Evolutionary conservation across 2,329 filamentous ascomycete species (phyloP).

Genomic region (Neodidymelliopsis sp.): DNA sequence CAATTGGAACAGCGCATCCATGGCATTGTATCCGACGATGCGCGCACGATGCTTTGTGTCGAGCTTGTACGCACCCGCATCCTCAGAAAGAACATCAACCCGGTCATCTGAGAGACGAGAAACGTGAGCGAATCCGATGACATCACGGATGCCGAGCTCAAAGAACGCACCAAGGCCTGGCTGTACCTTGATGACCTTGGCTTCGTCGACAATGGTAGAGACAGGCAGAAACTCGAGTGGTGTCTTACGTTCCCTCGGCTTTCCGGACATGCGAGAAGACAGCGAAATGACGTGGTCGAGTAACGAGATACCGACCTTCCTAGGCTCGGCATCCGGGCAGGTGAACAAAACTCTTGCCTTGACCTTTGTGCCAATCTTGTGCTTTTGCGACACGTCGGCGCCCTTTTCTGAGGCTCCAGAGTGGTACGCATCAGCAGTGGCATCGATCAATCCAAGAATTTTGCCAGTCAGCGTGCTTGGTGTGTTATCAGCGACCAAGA

Average conservation of each 20-base stretch:
- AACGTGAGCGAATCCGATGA: conserved; percentile 92
- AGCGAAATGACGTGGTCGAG: conserved; percentile 83
- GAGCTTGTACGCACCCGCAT: conserved; percentile 78
- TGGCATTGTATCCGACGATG: conserved; percentile 82
- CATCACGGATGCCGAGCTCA: conserved; percentile 69
- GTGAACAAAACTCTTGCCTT: conserved; percentile 89
- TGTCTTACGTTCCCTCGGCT: conserved; percentile 54
- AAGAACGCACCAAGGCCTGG: conserved; percentile 82
- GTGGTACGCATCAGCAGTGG: conserved; percentile 89
- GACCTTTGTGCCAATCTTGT: conserved; percentile 82
- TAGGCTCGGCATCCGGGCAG: conserved; percentile 78
- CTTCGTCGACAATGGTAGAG: conserved; percentile 78
- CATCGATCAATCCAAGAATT: conserved; percentile 88
- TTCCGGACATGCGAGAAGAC: conserved; percentile 49
- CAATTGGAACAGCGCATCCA: conserved; percentile 85
- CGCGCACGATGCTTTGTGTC: conserved; percentile 82
- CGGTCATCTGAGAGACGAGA: conserved; percentile 91
- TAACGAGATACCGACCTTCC: conserved; percentile 86
- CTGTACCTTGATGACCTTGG: conserved; percentile 81
- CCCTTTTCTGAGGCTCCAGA: conserved; percentile 77
- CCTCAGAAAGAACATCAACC: conserved; percentile 80
- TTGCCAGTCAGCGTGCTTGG: conserved; percentile 83
- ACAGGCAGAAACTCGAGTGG: conserved; percentile 70
- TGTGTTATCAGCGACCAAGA: conserved; percentile 80
- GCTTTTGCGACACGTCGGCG: conserved; percentile 76